These are phyloP conservation scores for Moesziomyces antarcticus DNA, from an alignment of 1,284 basidiomycete genomes.

Conservation along the genomic window DNA sequence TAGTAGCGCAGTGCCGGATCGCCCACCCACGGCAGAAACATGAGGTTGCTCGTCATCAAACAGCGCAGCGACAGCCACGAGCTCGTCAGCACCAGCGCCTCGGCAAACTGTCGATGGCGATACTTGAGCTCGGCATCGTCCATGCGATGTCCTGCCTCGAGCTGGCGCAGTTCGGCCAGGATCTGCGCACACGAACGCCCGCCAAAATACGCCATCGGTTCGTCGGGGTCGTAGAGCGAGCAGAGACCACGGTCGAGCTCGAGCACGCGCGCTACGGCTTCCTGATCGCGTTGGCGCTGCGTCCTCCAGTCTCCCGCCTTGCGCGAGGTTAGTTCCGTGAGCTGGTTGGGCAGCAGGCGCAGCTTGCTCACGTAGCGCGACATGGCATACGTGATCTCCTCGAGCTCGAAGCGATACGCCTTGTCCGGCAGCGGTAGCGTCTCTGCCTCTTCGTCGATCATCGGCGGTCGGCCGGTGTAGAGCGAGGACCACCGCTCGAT, in stretches of 20 bases:
- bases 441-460: constrained; percentile 35
- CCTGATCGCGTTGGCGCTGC: constrained; percentile 21
- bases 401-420: constrained; percentile 4
- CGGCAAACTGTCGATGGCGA: constrained; percentile 25
- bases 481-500: constrained; percentile 27
- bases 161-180: constrained; percentile 16
- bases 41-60: constrained; percentile 23
- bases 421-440: constrained; percentile 3
- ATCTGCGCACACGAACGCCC: constrained; percentile 10
- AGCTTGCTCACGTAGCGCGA: constrained; percentile 14
- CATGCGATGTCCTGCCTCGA: constrained; percentile 13
- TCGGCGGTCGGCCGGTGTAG: constrained; percentile 26
- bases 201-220: neutral
- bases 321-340: constrained; percentile 9
- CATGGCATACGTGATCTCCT: constrained; percentile 5
- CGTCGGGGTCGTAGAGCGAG: constrained; percentile 13
- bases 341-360: constrained; percentile 14
- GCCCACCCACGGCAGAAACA: constrained; percentile 30
- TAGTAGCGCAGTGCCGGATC: constrained; percentile 12
- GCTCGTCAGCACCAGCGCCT: constrained; percentile 23
- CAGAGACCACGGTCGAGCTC: constrained; percentile 29
- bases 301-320: constrained; percentile 25
- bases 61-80: constrained; percentile 24
- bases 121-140: constrained; percentile 9
- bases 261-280: constrained; percentile 18